Evolutionary conservation across 345 rosid genomes (phyloP).

Genomic region (Lepidium aucheri): DNA sequence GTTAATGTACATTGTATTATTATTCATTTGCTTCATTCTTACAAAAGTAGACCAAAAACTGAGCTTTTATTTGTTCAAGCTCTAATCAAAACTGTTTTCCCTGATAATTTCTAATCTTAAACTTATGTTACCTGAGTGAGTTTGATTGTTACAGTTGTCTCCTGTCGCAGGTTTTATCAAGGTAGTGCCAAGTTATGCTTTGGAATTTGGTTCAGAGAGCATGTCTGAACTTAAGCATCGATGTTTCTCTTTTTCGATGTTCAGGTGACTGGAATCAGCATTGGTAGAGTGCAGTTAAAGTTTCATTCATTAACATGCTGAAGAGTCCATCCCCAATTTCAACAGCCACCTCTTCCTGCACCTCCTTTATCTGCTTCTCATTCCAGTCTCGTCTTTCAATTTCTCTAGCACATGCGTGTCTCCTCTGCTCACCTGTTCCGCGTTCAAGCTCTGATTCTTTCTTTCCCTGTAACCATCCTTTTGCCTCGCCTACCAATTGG

Average conservation of each 20-base stretch:
- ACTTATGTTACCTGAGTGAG: neutral
- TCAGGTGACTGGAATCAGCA: slow-evolving; percentile 5
- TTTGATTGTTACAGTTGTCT: neutral
- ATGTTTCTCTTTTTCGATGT: neutral
- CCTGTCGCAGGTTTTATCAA: neutral
- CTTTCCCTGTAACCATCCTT: slow-evolving; percentile 43
- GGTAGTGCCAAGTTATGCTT: neutral
- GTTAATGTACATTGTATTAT: slow-evolving; percentile 12
- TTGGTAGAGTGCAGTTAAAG: neutral
- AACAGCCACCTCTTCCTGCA: slow-evolving; percentile 26
- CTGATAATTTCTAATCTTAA: neutral
- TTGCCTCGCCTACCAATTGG: slow-evolving; percentile 28
- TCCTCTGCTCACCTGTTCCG: slow-evolving; percentile 22
- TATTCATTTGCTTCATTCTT: slow-evolving; percentile 15
- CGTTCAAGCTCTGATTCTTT: slow-evolving; percentile 10
- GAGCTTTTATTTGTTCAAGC: neutral
- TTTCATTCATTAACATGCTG: slow-evolving; percentile 32
- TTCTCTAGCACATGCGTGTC: slow-evolving; percentile 29
- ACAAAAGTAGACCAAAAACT: neutral
- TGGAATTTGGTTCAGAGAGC: neutral
- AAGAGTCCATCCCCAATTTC: slow-evolving; percentile 26
- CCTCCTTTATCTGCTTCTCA: slow-evolving; percentile 29
- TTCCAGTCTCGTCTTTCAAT: slow-evolving; percentile 34
- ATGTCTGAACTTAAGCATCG: neutral
- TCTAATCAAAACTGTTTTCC: slow-evolving; percentile 3